Evolutionary conservation across 257 asterid genomes (phyloP).

Genomic region (Knoxia roxburghii): DNA sequence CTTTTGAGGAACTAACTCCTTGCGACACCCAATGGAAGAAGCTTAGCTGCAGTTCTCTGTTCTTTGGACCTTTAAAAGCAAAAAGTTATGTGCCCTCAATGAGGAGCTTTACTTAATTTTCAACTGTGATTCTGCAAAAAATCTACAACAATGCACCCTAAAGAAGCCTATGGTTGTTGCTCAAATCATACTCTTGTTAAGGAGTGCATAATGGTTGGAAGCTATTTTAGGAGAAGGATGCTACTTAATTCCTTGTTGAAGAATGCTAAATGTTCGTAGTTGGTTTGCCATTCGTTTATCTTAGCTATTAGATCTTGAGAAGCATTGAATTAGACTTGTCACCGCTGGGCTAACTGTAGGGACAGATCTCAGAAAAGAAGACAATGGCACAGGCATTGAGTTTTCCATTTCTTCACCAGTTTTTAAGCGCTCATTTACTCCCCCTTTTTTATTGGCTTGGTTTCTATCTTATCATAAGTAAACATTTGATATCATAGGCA

Average conservation of each 20-base stretch:
- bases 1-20: background rate
- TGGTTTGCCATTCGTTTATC: background rate
- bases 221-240: background rate
- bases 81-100: no score
- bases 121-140: background rate
- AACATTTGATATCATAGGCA: background rate
- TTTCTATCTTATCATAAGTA: no score
- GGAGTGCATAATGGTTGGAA: background rate
- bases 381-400: background rate
- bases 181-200: no score
- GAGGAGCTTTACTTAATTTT: background rate
- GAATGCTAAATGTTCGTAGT: background rate
- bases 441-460: no score
- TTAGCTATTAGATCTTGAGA: background rate
- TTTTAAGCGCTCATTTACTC: background rate
- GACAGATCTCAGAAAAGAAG: background rate
- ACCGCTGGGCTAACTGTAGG: background rate
- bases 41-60: background rate
- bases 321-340: background rate
- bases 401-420: background rate
- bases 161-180: background rate
- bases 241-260: background rate
- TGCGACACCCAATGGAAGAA: background rate
- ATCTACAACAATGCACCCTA: background rate
- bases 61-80: background rate